These are phyloP conservation scores for Botrytis fabae DNA, from an alignment of 2,329 filamentous ascomycete species.

Conservation along the genomic window DNA sequence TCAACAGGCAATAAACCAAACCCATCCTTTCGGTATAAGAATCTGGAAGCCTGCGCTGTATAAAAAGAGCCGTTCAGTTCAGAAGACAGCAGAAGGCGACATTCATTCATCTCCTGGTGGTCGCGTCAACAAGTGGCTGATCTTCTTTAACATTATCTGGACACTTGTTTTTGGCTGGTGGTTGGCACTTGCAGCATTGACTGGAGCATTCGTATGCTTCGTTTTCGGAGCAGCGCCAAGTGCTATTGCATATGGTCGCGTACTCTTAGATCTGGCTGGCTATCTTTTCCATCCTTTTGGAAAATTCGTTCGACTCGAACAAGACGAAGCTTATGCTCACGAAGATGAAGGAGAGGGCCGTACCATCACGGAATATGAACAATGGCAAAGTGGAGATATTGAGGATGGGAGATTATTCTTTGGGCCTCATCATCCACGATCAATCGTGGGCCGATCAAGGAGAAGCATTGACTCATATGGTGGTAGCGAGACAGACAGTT, in stretches of 20 bases:
- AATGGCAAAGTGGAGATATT: constrained; percentile 96
- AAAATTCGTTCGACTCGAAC: constrained; percentile 89
- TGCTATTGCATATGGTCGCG: constrained; percentile 79
- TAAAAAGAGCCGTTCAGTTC: constrained; percentile 95
- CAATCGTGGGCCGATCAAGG: constrained; percentile 81
- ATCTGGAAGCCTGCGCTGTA: constrained; percentile 99
- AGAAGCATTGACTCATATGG: constrained; percentile 79
- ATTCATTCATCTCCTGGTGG: constrained; percentile 94
- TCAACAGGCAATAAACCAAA: constrained; percentile 97
- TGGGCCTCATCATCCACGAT: constrained; percentile 71
- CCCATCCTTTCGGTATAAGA: constrained; percentile 96
- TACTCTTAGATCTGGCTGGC: constrained; percentile 78
- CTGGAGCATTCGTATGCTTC: constrained; percentile 77
- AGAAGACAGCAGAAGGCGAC: constrained; percentile 93
- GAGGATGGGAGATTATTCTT: constrained; percentile 97
- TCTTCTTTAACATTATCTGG: constrained; percentile 89
- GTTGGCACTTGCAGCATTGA: constrained; percentile 74
- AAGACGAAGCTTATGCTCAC: constrained; percentile 90
- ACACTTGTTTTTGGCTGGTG: constrained; percentile 94
- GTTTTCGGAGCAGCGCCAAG: constrained; percentile 77
- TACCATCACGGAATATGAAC: constrained; percentile 97
- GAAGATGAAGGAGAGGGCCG: constrained; percentile 95
- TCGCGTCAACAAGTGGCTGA: constrained; percentile 78
- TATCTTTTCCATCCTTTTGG: constrained; percentile 97
- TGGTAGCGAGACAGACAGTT: constrained; percentile 81